Conservation (phyloP, 495 filamentous ascomycete genomes). For the Lasiosphaeria hispida region DNA sequence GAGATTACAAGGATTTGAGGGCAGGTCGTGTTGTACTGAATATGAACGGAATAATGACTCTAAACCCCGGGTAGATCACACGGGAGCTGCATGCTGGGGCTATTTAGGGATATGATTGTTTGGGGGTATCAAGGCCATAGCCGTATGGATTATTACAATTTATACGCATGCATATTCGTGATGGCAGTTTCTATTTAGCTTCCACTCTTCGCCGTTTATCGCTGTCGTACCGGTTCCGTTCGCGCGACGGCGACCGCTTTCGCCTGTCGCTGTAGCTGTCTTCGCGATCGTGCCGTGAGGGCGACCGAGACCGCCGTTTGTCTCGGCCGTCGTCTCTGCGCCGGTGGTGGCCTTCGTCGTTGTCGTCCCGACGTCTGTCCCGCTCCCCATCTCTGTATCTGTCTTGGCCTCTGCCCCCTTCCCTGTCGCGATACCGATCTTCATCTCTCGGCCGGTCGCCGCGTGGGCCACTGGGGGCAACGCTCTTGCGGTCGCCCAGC, state of each 20-base stretch:
- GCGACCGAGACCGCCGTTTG: slow-evolving; percentile 23
- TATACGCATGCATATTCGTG: slow-evolving; percentile 2
- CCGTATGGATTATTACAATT: not conserved
- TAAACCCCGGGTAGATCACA: not conserved
- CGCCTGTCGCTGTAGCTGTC: slow-evolving; percentile 53
- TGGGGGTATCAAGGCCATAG: slow-evolving; percentile 3
- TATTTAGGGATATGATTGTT: not conserved
- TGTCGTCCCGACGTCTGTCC: slow-evolving; percentile 27
- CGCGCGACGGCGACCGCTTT: slow-evolving; percentile 65
- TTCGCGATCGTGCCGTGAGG: slow-evolving; percentile 23
- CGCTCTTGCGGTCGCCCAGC: slow-evolving; percentile 56
- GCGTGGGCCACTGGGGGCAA: slow-evolving; percentile 35
- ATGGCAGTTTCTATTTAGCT: slow-evolving; percentile 24
- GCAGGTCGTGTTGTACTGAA: not conserved
- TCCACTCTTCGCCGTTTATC: slow-evolving; percentile 70
- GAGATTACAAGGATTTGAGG: slow-evolving; percentile 75
- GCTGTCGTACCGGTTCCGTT: slow-evolving; percentile 53
- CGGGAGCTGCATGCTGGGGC: too few relatives aligned
- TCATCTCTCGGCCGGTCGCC: slow-evolving; percentile 20
- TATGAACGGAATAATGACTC: not conserved
- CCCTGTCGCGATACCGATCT: slow-evolving; percentile 23
- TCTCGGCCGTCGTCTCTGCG: slow-evolving; percentile 24
- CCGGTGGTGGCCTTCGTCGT: slow-evolving; percentile 1
- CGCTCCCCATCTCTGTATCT: slow-evolving; percentile 21
- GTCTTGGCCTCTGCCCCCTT: slow-evolving; percentile 16